These are phyloP conservation scores for Exophiala alcalophila DNA, from an alignment of 2,329 filamentous ascomycete genomes.

Conservation along the genomic window DNA sequence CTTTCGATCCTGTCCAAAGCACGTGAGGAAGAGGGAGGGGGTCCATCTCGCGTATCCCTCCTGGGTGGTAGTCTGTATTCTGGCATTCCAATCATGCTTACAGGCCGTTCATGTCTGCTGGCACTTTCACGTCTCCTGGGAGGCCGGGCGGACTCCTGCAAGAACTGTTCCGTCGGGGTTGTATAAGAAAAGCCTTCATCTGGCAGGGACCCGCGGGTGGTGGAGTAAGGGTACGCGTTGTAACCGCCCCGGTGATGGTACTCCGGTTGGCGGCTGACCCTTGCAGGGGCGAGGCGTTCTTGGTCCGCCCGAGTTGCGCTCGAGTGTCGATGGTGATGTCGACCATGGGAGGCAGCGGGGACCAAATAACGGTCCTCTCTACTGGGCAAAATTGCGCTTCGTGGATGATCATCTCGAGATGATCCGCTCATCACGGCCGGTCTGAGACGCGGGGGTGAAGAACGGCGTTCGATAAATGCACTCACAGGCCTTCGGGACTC, in stretches of 20 bases:
- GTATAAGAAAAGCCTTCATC: slow-evolving; percentile 45
- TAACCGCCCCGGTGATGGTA: slow-evolving; percentile 28
- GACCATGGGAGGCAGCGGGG: slow-evolving; percentile 19
- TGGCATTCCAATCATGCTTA: slow-evolving; percentile 26
- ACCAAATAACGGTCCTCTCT: slow-evolving; percentile 27
- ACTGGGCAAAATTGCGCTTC: slow-evolving; percentile 16
- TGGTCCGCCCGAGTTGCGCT: slow-evolving; percentile 28
- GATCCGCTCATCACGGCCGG: slow-evolving; percentile 24
- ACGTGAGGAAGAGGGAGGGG: slow-evolving; percentile 25
- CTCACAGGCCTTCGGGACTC: slow-evolving; percentile 28
- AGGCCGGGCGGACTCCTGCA: slow-evolving; percentile 38
- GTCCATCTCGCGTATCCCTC: slow-evolving; percentile 22
- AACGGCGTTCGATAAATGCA: slow-evolving; percentile 19
- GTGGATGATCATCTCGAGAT: slow-evolving; percentile 22
- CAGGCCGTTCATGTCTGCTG: slow-evolving; percentile 30
- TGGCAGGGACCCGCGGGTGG: slow-evolving; percentile 11
- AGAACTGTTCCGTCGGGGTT: slow-evolving; percentile 46
- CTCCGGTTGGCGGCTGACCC: slow-evolving; percentile 19
- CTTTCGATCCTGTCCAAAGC: slow-evolving; percentile 28
- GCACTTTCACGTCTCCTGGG: slow-evolving; percentile 34
- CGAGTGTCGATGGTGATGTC: slow-evolving; percentile 27
- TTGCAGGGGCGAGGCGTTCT: slow-evolving; percentile 18
- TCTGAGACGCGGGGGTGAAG: slow-evolving; percentile 29
- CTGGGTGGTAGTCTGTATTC: slow-evolving; percentile 24
- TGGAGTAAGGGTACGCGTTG: slow-evolving; percentile 17